Conservation (phyloP, 2,329 filamentous ascomycete species). For the Lasiodiplodia gonubiensis region DNA sequence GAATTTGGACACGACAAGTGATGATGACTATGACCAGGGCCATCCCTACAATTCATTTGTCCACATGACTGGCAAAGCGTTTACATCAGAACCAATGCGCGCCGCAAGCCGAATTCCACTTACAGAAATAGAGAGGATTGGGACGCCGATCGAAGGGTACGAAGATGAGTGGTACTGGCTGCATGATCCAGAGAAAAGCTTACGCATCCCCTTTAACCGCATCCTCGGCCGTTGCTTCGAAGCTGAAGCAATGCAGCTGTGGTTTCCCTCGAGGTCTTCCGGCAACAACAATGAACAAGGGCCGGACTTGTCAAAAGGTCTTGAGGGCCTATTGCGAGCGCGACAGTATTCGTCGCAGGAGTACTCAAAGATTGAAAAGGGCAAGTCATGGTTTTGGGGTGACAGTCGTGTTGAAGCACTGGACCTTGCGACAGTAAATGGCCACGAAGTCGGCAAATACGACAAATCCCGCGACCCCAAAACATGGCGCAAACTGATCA, state of each 20-base stretch:
- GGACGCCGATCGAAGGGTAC: constrained; percentile 49
- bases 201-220: constrained; percentile 57
- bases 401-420: constrained; percentile 63
- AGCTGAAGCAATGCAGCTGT: constrained; percentile 53
- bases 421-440: constrained; percentile 61
- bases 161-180: constrained; percentile 58
- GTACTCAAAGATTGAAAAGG: constrained; percentile 46
- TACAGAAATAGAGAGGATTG: not conserved
- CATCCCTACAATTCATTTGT: constrained; percentile 54
- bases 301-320: constrained; percentile 41
- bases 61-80: constrained; percentile 56
- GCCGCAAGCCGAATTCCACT: constrained; percentile 31
- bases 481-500: constrained; percentile 55
- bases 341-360: constrained; percentile 53
- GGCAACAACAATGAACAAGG: constrained; percentile 6
- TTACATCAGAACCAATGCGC: constrained; percentile 31
- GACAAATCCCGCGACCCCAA: constrained; percentile 53
- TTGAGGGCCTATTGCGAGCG: constrained; percentile 53
- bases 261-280: constrained; percentile 44
- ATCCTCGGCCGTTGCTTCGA: constrained; percentile 63
- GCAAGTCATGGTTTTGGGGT: constrained; percentile 62
- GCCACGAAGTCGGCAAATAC: constrained; percentile 55
- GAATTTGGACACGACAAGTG: constrained; percentile 54
- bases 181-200: constrained; percentile 48
- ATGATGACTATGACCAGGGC: constrained; percentile 53